Evolutionary conservation across 768 basidiomycete species (phyloP), one percentile per base, ranked within the genome.

Genomic region (Amanita polypyramis): DNA sequence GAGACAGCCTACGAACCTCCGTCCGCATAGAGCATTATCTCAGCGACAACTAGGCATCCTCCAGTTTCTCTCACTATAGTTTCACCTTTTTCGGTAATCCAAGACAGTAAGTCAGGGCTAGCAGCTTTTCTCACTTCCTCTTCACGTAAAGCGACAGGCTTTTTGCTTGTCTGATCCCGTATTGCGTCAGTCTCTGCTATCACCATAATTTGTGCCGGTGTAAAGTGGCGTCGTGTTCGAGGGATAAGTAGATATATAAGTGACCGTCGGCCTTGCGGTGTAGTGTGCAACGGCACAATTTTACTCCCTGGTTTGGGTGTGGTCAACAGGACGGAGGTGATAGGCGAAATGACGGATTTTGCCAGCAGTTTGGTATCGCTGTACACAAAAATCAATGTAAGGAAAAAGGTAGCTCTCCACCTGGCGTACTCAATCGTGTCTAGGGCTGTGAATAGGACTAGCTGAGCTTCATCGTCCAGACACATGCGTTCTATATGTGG

Each of bases 291-390:
- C 9, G 38, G 47, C 9, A 30, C 30, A 21, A 12, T 34, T 19
- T 40, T 42, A 10, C 74, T 76, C 19, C 75, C 63, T 5, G 80
- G 76, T 33, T 76, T 65, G 0, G 71, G 60, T 44, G 93, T 80
- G 47, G 85, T 80, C 1, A 79, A 64, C 1, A 94, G 70, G 29
- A 95, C 68, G 0, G 82, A 79, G 10, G 39, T 49, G 43, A 94
- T 81, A 45, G 85, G 80, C 1, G 80, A 64, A 1, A 94, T 71
- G 30, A 97, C 68, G 0, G 82, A 79, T 68, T 94, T 95, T 11
- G 79, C 71, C 29, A 86, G 76, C 37, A 94, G 74, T 67, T 95
- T 97, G 2, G 93, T 97, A 60, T 97, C 92, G 55, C 89, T 93
- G 58, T 1, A 25, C 32, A 45, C 33, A 25, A 5, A 4, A 25